Evolutionary conservation across 1,284 basidiomycete species (phyloP).

Genomic region (Peniophora sp.): DNA sequence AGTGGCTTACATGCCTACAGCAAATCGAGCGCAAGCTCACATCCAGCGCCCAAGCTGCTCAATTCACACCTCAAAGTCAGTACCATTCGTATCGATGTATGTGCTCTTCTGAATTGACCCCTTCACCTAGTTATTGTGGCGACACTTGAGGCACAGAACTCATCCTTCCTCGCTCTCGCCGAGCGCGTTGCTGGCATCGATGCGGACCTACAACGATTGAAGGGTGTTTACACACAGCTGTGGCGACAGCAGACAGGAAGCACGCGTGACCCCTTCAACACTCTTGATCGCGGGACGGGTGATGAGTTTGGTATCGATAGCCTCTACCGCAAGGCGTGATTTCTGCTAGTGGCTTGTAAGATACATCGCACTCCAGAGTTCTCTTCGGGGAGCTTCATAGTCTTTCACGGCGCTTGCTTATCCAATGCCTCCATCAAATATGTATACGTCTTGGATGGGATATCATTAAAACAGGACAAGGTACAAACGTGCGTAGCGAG

Average conservation of each 20-base stretch:
- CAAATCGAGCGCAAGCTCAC: constrained; percentile 78
- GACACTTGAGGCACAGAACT: constrained; percentile 68
- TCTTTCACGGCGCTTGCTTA: too few relatives aligned
- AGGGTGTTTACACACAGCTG: constrained; percentile 53
- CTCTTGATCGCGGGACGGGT: constrained; percentile 43
- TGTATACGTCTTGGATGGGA: too few relatives aligned
- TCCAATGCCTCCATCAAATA: too few relatives aligned
- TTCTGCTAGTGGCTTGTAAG: constrained; percentile 4
- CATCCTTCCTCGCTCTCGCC: constrained; percentile 65
- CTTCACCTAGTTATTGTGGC: constrained; percentile 62
- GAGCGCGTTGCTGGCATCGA: constrained; percentile 64
- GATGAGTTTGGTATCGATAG: constrained; percentile 35
- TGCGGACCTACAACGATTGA: constrained; percentile 64
- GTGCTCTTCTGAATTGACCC: too few relatives aligned
- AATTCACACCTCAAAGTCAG: constrained; percentile 69
- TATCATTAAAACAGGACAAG: too few relatives aligned
- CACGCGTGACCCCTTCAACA: constrained; percentile 67
- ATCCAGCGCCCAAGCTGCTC: constrained; percentile 51
- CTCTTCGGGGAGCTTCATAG: too few relatives aligned
- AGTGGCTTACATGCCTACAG: constrained; percentile 27
- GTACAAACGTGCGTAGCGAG: too few relatives aligned
- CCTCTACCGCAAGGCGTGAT: constrained; percentile 16
- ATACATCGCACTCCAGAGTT: neutral
- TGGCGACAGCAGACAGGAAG: constrained; percentile 68
- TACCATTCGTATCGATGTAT: constrained; percentile 2